A percentile compares a stretch with the other conserved stretches of the same genome.
Evolutionary conservation across 2,329 filamentous ascomycete genomes (phyloP).

Genomic region (Pseudocercospora pini-densiflorae): DNA sequence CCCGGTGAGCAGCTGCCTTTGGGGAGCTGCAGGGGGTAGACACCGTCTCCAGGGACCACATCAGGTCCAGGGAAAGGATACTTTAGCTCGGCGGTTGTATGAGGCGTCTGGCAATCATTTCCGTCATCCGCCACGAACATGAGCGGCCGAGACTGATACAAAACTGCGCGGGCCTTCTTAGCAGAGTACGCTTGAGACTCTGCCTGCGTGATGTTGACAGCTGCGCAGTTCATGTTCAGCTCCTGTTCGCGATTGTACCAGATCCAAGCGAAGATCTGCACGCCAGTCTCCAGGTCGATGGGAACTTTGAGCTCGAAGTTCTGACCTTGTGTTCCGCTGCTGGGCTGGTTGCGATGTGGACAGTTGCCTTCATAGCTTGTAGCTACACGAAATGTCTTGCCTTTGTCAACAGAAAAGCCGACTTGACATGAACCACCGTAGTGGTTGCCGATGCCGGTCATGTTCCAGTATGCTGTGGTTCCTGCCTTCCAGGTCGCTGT

Average conservation of each 20-base stretch:
- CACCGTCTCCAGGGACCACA: constrained; percentile 49
- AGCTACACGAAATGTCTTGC: constrained; percentile 51
- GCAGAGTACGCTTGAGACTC: background rate
- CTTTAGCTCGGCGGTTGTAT: constrained; percentile 47
- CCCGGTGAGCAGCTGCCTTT: constrained; percentile 28
- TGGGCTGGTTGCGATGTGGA: constrained; percentile 46
- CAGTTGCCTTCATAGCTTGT: constrained; percentile 54
- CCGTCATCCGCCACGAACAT: constrained; percentile 49
- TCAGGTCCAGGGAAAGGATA: constrained; percentile 50
- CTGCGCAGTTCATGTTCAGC: constrained; percentile 52
- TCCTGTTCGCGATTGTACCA: constrained; percentile 56
- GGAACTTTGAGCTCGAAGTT: constrained; percentile 53
- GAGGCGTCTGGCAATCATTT: constrained; percentile 45
- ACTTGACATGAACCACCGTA: constrained; percentile 55
- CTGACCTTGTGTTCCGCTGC: constrained; percentile 45
- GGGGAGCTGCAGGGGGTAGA: constrained; percentile 49
- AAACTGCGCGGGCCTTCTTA: constrained; percentile 30
- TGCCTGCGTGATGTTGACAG: constrained; percentile 46
- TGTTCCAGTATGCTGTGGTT: constrained; percentile 47
- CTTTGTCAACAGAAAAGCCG: constrained; percentile 48
- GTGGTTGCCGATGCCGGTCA: constrained; percentile 48
- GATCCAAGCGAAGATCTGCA: constrained; percentile 52
- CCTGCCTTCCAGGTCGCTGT: constrained; percentile 51
- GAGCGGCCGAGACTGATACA: constrained; percentile 45
- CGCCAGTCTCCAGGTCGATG: constrained; percentile 46